These are phyloP conservation scores for Pneumocystis murina DNA, from an alignment of 1,139 yeast species.

Conservation along the genomic window DNA sequence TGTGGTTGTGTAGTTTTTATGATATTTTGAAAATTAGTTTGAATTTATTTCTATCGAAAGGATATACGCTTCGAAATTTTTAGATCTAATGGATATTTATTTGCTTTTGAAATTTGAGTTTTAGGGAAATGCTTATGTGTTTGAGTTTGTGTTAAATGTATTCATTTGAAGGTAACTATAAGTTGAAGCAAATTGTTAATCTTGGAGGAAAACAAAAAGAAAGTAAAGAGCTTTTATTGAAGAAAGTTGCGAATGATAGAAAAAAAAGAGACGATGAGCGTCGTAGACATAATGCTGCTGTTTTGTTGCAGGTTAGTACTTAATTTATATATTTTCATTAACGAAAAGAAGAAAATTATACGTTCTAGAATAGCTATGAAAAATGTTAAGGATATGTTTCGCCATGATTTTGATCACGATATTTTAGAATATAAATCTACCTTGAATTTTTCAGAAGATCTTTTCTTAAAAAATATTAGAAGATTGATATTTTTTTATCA, in stretches of 20 bases:
- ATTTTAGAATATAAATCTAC: background rate
- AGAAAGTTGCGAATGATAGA: constrained; percentile 52
- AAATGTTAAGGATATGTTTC: background rate
- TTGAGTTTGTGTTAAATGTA: background rate
- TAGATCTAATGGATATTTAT: background rate
- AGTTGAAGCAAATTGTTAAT: background rate
- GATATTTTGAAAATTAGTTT: background rate
- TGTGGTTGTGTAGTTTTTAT: background rate
- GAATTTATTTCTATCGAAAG: too few species aligned
- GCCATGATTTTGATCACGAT: background rate
- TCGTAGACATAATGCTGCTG: constrained; percentile 35
- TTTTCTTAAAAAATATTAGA: background rate
- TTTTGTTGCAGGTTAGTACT: constrained; percentile 32
- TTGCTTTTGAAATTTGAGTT: background rate
- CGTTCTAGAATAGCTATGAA: background rate
- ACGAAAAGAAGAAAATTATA: constrained; percentile 7
- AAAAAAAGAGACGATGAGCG: constrained; percentile 46
- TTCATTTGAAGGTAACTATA: background rate
- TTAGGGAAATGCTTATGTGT: background rate
- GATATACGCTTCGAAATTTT: too few species aligned
- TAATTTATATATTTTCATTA: constrained; percentile 14
- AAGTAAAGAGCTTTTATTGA: constrained; percentile 22
- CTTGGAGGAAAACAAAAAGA: background rate
- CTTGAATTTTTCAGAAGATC: background rate
- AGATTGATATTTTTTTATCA: background rate